Evolutionary conservation across 1,284 basidiomycete genomes (phyloP), one percentile per base, ranked within the genome.

Genomic region (Melampsora americana): DNA sequence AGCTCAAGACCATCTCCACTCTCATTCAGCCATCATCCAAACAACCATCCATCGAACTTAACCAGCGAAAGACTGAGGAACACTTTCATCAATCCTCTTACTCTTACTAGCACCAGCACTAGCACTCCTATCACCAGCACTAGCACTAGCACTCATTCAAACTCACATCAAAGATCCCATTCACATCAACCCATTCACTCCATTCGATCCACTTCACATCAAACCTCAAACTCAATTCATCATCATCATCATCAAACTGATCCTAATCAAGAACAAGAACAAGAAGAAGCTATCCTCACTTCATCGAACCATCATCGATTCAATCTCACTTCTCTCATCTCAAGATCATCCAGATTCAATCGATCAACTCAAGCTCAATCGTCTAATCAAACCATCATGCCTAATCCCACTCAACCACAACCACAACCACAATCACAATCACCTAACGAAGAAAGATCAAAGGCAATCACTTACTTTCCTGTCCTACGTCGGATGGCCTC

Each of bases 131-230:
- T 42, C n/a, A n/a, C n/a, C n/a, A n/a, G n/a, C n/a, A n/a, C n/a
- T n/a, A n/a, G n/a, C n/a, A n/a, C n/a, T n/a, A n/a, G n/a, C n/a
- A n/a, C n/a, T 59, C 53, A 5, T 14, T 59, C 53, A 7, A 59
- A 59, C 28, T 59, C 53, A 23, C 53, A 59, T 23, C 28, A n/a
- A 59, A 5, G 28, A 23, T 59, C 53, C 9, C 5, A n/a, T 9
- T 59, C 53, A 59, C n/a, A 59, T 59, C 53, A 59, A 23, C 53
- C n/a, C 1, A n/a, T n/a, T n/a, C n/a, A n/a, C n/a, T n/a, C n/a
- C n/a, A n/a, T n/a, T n/a, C n/a, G n/a, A n/a, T 12, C 53, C 3
- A 7, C 9, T n/a, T 59, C 53, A 59, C 9, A 11, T 59, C 16
- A 5, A 59, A 59, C n/a, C 20, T 59, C 53, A 23, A n/a, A 59